Evolutionary conservation across 108 stramenopile species (phyloP).

Genomic region (Nitzschia sp.): DNA sequence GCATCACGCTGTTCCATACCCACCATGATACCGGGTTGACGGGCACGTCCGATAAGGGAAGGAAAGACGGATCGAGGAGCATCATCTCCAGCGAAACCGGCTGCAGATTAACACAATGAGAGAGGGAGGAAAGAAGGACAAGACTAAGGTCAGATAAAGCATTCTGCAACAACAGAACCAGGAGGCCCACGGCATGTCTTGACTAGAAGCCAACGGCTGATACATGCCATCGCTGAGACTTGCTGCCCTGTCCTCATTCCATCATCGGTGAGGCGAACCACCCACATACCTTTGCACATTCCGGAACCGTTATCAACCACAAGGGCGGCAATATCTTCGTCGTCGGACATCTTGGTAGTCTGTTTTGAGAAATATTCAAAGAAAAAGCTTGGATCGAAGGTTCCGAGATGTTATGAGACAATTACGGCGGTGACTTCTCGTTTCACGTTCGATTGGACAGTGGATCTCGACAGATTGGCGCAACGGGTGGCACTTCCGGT

Average conservation of each 20-base stretch:
- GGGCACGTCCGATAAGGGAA: slow-evolving; percentile 95
- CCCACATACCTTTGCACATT: slow-evolving; percentile 91
- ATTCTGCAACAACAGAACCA: background rate
- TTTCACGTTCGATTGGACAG: too few relatives aligned
- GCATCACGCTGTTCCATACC: slow-evolving; percentile 99
- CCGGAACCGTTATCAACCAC: slow-evolving; percentile 97
- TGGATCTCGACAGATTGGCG: too few relatives aligned
- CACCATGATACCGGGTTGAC: slow-evolving; percentile 98
- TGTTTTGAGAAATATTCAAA: too few relatives aligned
- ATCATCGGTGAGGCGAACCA: slow-evolving; percentile 84
- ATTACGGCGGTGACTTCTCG: too few relatives aligned
- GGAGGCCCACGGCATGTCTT: background rate
- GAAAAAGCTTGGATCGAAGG: too few relatives aligned
- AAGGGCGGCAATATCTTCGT: slow-evolving; percentile 96
- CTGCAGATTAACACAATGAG: slow-evolving; percentile 32
- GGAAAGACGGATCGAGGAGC: slow-evolving; percentile 97
- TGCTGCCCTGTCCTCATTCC: slow-evolving; percentile 93
- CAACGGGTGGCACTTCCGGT: too few relatives aligned
- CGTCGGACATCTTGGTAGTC: slow-evolving; percentile 80
- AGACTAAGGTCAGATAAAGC: background rate
- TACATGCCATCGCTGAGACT: background rate
- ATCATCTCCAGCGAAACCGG: slow-evolving; percentile 95
- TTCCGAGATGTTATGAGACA: too few relatives aligned
- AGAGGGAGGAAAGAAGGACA: background rate
- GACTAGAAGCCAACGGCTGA: background rate